A percentile compares a stretch with the other conserved stretches of the same genome.
phyloP scores from a whole-genome alignment of 73 alveolate genomes.

The Paramecium sexaurelia region DNA sequence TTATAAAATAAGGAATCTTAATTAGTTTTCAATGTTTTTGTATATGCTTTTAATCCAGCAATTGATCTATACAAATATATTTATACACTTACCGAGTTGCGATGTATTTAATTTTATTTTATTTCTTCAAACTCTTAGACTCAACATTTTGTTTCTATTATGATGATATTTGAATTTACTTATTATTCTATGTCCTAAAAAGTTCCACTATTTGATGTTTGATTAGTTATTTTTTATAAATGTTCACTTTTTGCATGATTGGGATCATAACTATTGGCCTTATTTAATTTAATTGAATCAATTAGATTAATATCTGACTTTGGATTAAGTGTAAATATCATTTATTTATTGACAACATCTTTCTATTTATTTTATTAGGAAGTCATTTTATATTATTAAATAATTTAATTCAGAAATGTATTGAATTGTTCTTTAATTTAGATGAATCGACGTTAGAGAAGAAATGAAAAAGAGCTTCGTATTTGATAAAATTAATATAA shows the following conservation, averaged over 20 bases:
- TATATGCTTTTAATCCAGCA: neutral
- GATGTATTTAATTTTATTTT: neutral
- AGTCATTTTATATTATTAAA: neutral
- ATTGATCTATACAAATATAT: neutral
- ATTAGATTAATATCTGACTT: neutral
- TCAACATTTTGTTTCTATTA: neutral
- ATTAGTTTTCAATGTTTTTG: neutral
- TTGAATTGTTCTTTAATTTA: neutral
- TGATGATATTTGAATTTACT: neutral
- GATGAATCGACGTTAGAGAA: neutral
- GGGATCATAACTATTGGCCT: neutral
- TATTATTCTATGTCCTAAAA: neutral
- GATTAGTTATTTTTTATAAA: neutral
- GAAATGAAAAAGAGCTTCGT: neutral
- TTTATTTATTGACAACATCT: neutral
- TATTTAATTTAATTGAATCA: neutral
- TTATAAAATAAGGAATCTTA: neutral
- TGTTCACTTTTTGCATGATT: neutral
- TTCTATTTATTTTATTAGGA: neutral
- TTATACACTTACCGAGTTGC: neutral
- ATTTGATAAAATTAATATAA: neutral
- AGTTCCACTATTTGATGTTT: neutral
- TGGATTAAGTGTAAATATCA: neutral
- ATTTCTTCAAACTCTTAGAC: neutral
- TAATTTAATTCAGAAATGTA: neutral